Percentiles rank a stretch among this genome's conserved stretches.
These are phyloP conservation scores for Syncephalis fuscata DNA, from an alignment of 371 early-diverging fungal genomes.

Conservation along the genomic window DNA sequence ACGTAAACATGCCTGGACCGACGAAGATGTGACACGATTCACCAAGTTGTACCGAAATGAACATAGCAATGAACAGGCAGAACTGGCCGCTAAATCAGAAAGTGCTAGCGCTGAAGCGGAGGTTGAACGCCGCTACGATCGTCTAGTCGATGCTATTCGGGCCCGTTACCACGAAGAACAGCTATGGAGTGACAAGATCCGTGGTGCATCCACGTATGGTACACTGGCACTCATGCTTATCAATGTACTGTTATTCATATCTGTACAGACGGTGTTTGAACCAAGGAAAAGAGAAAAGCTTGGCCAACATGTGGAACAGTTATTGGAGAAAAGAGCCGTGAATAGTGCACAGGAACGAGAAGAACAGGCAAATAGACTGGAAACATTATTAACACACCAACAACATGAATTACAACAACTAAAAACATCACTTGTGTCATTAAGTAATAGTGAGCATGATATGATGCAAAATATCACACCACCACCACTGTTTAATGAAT, in stretches of 20 bases:
- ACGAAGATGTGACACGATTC: constrained; percentile 69
- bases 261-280: constrained; percentile 62
- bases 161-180: constrained; percentile 82
- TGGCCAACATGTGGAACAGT: constrained; percentile 49
- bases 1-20: constrained; percentile 73
- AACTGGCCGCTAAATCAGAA: constrained; percentile 31
- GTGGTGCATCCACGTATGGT: constrained; percentile 70
- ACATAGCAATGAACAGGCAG: constrained; percentile 50
- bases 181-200: constrained; percentile 94
- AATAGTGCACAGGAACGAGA: no score
- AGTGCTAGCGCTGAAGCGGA: constrained; percentile 39
- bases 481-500: no score
- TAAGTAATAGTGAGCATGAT: no score
- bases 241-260: constrained; percentile 51
- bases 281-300: constrained; percentile 54
- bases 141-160: constrained; percentile 50
- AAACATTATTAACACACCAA: no score
- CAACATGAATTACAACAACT: no score
- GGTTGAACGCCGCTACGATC: constrained; percentile 53
- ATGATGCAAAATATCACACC: no score
- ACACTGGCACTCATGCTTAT: constrained; percentile 63
- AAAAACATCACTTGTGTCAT: no score
- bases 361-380: no score
- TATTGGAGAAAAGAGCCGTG: background rate
- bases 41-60: constrained; percentile 75